Conservation (phyloP, 495 filamentous ascomycete genomes). For the Aspergillus saccharolyticus region DNA sequence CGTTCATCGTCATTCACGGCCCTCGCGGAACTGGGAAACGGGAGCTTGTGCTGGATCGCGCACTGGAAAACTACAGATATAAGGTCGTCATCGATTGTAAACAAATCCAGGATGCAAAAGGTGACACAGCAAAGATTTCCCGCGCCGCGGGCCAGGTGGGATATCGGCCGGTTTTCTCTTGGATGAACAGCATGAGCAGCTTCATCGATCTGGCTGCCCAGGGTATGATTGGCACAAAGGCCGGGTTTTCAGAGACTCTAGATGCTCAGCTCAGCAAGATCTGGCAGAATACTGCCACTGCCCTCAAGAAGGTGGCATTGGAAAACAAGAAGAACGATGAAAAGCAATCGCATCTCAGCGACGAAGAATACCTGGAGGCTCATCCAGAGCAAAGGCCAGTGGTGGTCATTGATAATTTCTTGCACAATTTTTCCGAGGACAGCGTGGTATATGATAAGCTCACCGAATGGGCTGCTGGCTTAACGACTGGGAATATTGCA, state of each 20-base stretch:
- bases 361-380: slow-evolving; percentile 87
- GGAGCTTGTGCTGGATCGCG: slow-evolving; percentile 80
- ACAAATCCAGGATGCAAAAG: slow-evolving; percentile 83
- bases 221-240: slow-evolving; percentile 88
- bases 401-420: slow-evolving; percentile 91
- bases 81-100: slow-evolving; percentile 93
- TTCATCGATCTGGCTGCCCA: slow-evolving; percentile 88
- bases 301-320: slow-evolving; percentile 72
- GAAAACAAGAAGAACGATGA: slow-evolving; percentile 62
- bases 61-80: slow-evolving; percentile 68
- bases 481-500: slow-evolving; percentile 86
- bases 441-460: slow-evolving; percentile 83
- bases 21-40: slow-evolving; percentile 87
- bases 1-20: slow-evolving; percentile 91
- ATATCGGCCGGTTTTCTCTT: slow-evolving; percentile 90
- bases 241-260: slow-evolving; percentile 91
- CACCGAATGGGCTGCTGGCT: slow-evolving; percentile 81
- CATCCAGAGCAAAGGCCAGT: slow-evolving; percentile 82
- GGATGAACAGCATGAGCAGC: slow-evolving; percentile 91
- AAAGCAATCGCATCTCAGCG: slow-evolving; percentile 64
- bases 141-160: slow-evolving; percentile 81
- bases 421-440: slow-evolving; percentile 70
- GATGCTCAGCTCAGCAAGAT: slow-evolving; percentile 92
- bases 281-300: slow-evolving; percentile 75
- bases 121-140: slow-evolving; percentile 81